These are phyloP conservation scores for Starmera quercuum DNA, from an alignment of 805 yeast species.

Conservation along the genomic window DNA sequence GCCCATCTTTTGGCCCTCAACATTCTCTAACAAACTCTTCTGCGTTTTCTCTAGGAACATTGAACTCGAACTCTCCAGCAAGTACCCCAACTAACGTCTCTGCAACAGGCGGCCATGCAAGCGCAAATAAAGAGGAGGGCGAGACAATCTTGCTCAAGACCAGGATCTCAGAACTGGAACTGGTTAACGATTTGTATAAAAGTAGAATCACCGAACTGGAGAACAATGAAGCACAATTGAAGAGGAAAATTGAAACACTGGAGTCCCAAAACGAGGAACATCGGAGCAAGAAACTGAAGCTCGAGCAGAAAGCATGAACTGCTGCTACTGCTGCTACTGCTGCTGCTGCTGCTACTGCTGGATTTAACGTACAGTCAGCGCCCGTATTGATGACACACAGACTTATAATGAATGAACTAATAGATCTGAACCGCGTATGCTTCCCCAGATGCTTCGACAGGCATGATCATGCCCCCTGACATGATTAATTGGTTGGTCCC, in stretches of 20 bases:
- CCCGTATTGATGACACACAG: neutral
- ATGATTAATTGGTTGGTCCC: too few relatives aligned
- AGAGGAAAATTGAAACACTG: slow-evolving; percentile 6
- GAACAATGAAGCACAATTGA: slow-evolving; percentile 8
- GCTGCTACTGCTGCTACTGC: neutral
- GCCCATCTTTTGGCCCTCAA: slow-evolving; percentile 43
- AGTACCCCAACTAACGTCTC: slow-evolving; percentile 1
- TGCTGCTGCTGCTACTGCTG: neutral
- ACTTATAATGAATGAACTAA: too few relatives aligned
- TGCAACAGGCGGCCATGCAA: neutral
- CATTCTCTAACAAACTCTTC: slow-evolving; percentile 20
- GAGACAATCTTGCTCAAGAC: slow-evolving; percentile 49
- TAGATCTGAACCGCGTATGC: too few relatives aligned
- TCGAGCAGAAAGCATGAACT: slow-evolving; percentile 7
- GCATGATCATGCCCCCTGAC: too few relatives aligned
- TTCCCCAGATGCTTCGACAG: too few relatives aligned
- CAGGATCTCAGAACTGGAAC: slow-evolving; percentile 78
- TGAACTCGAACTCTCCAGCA: slow-evolving; percentile 6
- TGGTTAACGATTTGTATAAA: slow-evolving; percentile 83
- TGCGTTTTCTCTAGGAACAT: slow-evolving; percentile 15
- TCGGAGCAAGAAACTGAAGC: slow-evolving; percentile 12
- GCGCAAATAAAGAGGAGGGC: slow-evolving; percentile 14
- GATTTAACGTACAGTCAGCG: neutral
- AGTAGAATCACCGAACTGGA: slow-evolving; percentile 81
- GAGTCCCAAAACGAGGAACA: slow-evolving; percentile 2